These are phyloP conservation scores for Fragaria ananassa DNA, from an alignment of 306 rosid species.

Conservation along the genomic window DNA sequence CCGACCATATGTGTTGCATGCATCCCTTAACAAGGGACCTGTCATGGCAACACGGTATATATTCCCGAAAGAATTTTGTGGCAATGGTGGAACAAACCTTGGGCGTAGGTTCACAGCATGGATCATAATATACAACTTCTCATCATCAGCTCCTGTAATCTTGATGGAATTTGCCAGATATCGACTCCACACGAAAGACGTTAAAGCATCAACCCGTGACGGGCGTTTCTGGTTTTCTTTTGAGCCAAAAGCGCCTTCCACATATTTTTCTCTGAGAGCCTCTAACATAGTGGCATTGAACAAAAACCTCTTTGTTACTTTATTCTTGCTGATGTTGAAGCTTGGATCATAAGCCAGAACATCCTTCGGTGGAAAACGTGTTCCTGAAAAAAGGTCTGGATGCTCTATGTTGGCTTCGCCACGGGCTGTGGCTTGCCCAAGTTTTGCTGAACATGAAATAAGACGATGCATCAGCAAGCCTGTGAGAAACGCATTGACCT, in stretches of 20 bases:
- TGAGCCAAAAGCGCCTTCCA: background rate
- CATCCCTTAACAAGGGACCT: background rate
- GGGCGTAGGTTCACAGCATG: slow-evolving; percentile 9
- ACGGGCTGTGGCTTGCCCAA: slow-evolving; percentile 23
- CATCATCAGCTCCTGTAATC: slow-evolving; percentile 5
- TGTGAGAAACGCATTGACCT: slow-evolving; percentile 24
- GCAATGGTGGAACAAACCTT: slow-evolving; percentile 12
- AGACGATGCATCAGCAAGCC: slow-evolving; percentile 23
- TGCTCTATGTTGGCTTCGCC: slow-evolving; percentile 1
- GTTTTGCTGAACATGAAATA: slow-evolving; percentile 3
- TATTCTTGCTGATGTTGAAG: background rate
- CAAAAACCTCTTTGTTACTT: slow-evolving; percentile 12
- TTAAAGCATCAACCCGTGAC: slow-evolving; percentile 1
- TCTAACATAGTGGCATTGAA: slow-evolving; percentile 1
- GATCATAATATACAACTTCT: background rate
- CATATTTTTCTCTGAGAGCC: background rate
- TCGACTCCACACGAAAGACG: slow-evolving; percentile 11
- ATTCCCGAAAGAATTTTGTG: slow-evolving; percentile 8
- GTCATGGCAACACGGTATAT: background rate
- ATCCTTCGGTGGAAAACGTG: slow-evolving; percentile 41
- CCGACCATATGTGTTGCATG: background rate
- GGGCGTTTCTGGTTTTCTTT: background rate
- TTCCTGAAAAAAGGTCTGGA: slow-evolving; percentile 31
- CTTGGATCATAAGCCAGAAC: slow-evolving; percentile 19
- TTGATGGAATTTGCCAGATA: background rate